A percentile compares a stretch with the other conserved stretches of the same genome.
phyloP scores from a whole-genome alignment of 768 basidiomycete species.

The Xerocomus potaroensis region DNA sequence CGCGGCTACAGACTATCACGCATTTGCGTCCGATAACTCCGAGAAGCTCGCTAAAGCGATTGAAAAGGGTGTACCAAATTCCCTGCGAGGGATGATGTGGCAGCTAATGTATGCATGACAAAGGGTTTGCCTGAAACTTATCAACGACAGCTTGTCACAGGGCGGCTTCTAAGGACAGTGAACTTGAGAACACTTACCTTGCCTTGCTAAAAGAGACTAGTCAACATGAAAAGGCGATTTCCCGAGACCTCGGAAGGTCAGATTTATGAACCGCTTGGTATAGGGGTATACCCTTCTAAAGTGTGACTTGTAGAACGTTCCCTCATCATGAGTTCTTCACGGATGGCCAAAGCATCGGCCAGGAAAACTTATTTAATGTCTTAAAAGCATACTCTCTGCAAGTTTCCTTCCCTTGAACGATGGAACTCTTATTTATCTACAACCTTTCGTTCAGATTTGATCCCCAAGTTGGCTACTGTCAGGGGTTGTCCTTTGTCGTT shows the following conservation, averaged over 20 bases:
- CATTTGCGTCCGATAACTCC: conserved; percentile 74
- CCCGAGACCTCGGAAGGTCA: conserved; percentile 84
- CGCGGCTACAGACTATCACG: conserved; percentile 70
- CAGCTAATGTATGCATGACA: conserved; percentile 71
- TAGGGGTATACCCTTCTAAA: conserved; percentile 9
- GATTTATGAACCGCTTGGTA: not conserved
- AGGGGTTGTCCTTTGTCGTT: conserved; percentile 94
- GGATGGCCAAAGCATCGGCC: conserved; percentile 90
- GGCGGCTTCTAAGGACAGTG: conserved; percentile 90
- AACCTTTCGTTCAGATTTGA: conserved; percentile 56
- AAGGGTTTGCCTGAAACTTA: conserved; percentile 3
- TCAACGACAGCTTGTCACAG: conserved; percentile 36
- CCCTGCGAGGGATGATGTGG: conserved; percentile 93
- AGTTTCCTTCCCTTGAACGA: conserved; percentile 25
- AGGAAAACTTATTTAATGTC: conserved; percentile 97
- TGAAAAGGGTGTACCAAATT: conserved; percentile 84
- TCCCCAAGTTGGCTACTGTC: conserved; percentile 94
- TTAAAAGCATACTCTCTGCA: conserved; percentile 95
- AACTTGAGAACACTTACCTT: conserved; percentile 81
- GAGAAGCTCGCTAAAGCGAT: conserved; percentile 85
- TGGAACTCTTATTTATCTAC: not conserved
- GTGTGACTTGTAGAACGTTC: conserved; percentile 63
- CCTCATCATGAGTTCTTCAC: conserved; percentile 96
- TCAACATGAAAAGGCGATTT: conserved; percentile 90
- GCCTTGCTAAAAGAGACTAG: conserved; percentile 78